Percentiles rank a stretch among this genome's conserved stretches.
phyloP scores from a whole-genome alignment of 2,329 filamentous ascomycete genomes.

The Alternaria arborescens region DNA sequence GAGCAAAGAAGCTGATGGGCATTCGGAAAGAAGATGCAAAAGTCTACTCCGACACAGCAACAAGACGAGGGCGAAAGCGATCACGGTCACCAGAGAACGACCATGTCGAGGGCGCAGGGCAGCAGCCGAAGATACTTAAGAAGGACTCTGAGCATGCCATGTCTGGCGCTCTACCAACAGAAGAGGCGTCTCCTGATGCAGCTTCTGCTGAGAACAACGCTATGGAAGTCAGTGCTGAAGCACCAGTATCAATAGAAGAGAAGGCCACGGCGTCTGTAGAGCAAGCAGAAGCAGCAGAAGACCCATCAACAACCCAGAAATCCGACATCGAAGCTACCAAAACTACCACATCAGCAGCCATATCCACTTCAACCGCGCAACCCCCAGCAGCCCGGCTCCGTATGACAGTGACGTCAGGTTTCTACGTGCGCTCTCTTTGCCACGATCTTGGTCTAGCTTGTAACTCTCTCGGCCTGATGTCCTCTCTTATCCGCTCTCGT shows the following conservation, averaged over 20 bases:
- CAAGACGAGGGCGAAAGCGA: conserved; percentile 41
- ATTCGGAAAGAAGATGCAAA: conserved; percentile 45
- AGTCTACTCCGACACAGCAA: conserved; percentile 23
- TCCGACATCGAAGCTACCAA: background rate
- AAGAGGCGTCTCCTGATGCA: conserved; percentile 10
- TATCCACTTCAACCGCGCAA: conserved; percentile 9
- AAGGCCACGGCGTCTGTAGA: background rate
- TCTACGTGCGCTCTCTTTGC: conserved; percentile 93
- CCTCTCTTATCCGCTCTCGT: conserved; percentile 78
- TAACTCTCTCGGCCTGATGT: conserved; percentile 85
- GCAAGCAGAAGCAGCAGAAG: background rate
- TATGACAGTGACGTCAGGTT: conserved; percentile 93
- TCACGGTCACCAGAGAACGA: conserved; percentile 26
- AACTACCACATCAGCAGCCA: background rate
- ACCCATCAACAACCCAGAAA: background rate
- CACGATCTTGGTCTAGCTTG: conserved; percentile 89
- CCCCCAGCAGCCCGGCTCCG: conserved; percentile 80
- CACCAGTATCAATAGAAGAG: conserved; percentile 5
- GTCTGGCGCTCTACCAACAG: conserved; percentile 43
- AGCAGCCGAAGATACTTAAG: conserved; percentile 35
- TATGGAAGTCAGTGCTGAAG: background rate
- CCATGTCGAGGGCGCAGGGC: conserved; percentile 22
- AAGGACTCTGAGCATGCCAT: conserved; percentile 43
- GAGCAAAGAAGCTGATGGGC: conserved; percentile 72
- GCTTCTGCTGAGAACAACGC: background rate